phyloP scores from a whole-genome alignment of 2,329 filamentous ascomycete species.

The Claviceps africana region DNA sequence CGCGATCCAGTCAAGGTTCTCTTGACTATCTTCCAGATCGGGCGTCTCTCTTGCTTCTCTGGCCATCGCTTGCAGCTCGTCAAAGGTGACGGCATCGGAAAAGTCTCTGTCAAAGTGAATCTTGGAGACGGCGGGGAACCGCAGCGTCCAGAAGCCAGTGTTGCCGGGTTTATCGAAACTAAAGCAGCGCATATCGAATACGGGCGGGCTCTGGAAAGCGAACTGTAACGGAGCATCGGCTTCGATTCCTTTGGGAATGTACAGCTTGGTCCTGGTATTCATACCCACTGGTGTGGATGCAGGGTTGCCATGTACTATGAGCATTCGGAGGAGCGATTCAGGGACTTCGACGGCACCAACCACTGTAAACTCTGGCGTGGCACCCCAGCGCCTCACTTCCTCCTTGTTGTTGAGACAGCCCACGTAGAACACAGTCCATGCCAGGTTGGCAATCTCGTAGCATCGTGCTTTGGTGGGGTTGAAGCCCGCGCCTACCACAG shows the following conservation, averaged over 20 bases:
- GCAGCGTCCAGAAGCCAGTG: slow-evolving; percentile 55
- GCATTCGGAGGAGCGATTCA: slow-evolving; percentile 32
- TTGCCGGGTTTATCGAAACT: slow-evolving; percentile 62
- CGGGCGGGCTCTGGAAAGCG: slow-evolving; percentile 55
- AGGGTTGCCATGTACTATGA: slow-evolving; percentile 35
- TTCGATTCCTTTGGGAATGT: slow-evolving; percentile 30
- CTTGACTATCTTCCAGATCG: slow-evolving; percentile 40
- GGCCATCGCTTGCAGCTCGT: slow-evolving; percentile 56
- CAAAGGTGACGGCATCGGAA: slow-evolving; percentile 53
- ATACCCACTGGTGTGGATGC: slow-evolving; percentile 22
- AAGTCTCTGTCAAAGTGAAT: slow-evolving; percentile 63
- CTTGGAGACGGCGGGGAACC: slow-evolving; percentile 65
- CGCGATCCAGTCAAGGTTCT: slow-evolving; percentile 46
- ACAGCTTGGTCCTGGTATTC: slow-evolving; percentile 29
- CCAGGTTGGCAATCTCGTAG: slow-evolving; percentile 37
- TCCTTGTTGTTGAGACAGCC: slow-evolving; percentile 61
- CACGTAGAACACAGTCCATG: slow-evolving; percentile 71
- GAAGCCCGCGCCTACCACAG: slow-evolving; percentile 61
- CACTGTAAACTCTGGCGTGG: slow-evolving; percentile 48
- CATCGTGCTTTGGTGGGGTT: slow-evolving; percentile 47
- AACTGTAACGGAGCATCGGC: slow-evolving; percentile 28
- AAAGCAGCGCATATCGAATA: slow-evolving; percentile 70
- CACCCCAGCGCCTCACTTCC: slow-evolving; percentile 35
- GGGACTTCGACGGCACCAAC: slow-evolving; percentile 50
- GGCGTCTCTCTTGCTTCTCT: slow-evolving; percentile 36